Evolutionary conservation across 805 yeast species (phyloP).

Genomic region (Wickerhamomyces strasburgensis): DNA sequence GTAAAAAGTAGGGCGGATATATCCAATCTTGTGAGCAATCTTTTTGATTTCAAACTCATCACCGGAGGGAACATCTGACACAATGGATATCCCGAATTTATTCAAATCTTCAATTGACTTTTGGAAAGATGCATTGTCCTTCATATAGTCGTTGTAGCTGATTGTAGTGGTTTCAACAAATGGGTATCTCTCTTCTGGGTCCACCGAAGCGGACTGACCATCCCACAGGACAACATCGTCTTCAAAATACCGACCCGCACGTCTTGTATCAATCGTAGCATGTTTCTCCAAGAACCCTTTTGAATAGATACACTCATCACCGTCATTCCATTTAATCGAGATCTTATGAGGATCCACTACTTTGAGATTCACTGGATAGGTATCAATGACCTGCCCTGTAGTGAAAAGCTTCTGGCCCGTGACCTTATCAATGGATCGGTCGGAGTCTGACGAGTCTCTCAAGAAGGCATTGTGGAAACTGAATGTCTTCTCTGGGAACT

Average conservation of each 20-base stretch:
- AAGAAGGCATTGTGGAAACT: slow-evolving; percentile 46
- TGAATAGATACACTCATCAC: slow-evolving; percentile 39
- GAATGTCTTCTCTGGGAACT: slow-evolving; percentile 11
- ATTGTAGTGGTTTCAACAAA: not conserved
- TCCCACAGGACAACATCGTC: slow-evolving; percentile 45
- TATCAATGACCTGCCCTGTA: slow-evolving; percentile 42
- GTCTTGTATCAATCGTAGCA: slow-evolving; percentile 29
- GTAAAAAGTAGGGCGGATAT: slow-evolving; percentile 64
- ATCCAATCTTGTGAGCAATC: slow-evolving; percentile 56
- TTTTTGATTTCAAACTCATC: slow-evolving; percentile 31
- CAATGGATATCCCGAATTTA: slow-evolving; percentile 50
- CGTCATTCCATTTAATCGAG: slow-evolving; percentile 45
- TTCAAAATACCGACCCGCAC: slow-evolving; percentile 31
- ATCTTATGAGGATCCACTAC: slow-evolving; percentile 30
- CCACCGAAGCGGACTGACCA: slow-evolving; percentile 13
- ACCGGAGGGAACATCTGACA: slow-evolving; percentile 45
- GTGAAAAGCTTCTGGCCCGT: slow-evolving; percentile 62
- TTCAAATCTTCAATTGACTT: slow-evolving; percentile 43
- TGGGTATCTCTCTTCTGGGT: slow-evolving; percentile 16
- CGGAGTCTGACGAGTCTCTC: slow-evolving; percentile 56
- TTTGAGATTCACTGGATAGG: slow-evolving; percentile 33
- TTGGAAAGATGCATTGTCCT: slow-evolving; percentile 21
- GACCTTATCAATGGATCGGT: slow-evolving; percentile 44
- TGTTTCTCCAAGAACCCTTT: slow-evolving; percentile 42
- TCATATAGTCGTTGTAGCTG: slow-evolving; percentile 14